Conservation (phyloP, 768 basidiomycete species). For the Hemileccinum rubropunctum region DNA sequence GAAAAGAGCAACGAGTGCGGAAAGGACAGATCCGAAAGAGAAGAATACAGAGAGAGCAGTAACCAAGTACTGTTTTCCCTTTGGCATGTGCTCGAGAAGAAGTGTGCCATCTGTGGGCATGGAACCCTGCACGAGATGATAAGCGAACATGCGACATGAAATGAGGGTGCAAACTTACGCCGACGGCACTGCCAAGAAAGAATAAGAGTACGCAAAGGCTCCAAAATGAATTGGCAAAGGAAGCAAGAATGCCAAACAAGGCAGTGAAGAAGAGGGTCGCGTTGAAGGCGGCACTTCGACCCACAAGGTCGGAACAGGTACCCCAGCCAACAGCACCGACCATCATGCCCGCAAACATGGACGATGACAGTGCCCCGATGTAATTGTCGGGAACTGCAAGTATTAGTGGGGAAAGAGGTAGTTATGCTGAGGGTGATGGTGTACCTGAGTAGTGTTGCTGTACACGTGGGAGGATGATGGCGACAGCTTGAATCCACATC, state of each 20-base stretch:
- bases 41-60: constrained; percentile 95
- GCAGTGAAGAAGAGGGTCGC: constrained; percentile 88
- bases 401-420: constrained; percentile 15
- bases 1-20: constrained; percentile 75
- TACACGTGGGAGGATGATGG: constrained; percentile 94
- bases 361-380: constrained; percentile 81
- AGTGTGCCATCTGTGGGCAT: constrained; percentile 98
- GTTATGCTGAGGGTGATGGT: constrained; percentile 18
- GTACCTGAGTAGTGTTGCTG: constrained; percentile 82
- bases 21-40: constrained; percentile 85
- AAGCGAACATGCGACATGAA: not conserved
- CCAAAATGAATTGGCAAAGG: constrained; percentile 66
- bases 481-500: constrained; percentile 94
- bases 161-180: constrained; percentile 50
- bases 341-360: constrained; percentile 98
- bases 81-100: constrained; percentile 89
- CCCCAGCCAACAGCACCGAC: constrained; percentile 91
- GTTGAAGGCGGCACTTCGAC: constrained; percentile 89
- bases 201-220: constrained; percentile 78
- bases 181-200: constrained; percentile 89
- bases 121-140: constrained; percentile 56
- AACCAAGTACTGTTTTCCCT: constrained; percentile 87
- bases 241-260: constrained; percentile 80
- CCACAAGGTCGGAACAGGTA: constrained; percentile 86
- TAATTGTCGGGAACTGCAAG: constrained; percentile 64